Percentiles rank a stretch among this genome's conserved stretches.
Evolutionary conservation across 495 filamentous ascomycete genomes (phyloP).

Genomic region (Rusavskia elegans): DNA sequence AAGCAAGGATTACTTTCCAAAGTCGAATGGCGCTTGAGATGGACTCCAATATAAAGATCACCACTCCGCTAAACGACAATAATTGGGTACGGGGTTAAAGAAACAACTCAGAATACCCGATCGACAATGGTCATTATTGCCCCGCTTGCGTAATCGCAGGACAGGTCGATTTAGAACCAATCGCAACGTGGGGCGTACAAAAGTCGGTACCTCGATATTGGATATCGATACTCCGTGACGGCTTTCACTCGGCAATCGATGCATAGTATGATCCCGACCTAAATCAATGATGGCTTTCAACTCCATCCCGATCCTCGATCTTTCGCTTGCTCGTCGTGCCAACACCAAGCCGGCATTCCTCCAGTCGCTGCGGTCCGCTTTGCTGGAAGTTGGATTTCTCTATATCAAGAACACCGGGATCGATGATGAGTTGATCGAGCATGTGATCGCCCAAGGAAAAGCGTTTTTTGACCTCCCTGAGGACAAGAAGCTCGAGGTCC

Average conservation of each 20-base stretch:
- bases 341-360: slow-evolving; percentile 63
- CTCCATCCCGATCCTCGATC: slow-evolving; percentile 66
- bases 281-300: slow-evolving; percentile 39
- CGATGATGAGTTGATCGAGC: slow-evolving; percentile 42
- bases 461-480: slow-evolving; percentile 68
- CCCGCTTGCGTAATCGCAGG: not conserved
- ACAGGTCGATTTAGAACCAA: too few relatives aligned
- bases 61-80: too few relatives aligned
- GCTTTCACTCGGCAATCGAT: too few relatives aligned
- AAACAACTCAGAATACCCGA: too few relatives aligned
- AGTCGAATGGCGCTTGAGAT: too few relatives aligned
- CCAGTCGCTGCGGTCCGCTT: slow-evolving; percentile 51
- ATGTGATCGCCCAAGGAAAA: slow-evolving; percentile 53
- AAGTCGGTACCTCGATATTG: too few relatives aligned
- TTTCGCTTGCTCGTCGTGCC: slow-evolving; percentile 45
- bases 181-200: too few relatives aligned
- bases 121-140: not conserved
- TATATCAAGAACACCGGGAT: slow-evolving; percentile 81
- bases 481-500: slow-evolving; percentile 72
- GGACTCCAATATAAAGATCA: too few relatives aligned
- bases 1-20: too few relatives aligned
- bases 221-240: too few relatives aligned
- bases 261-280: too few relatives aligned
- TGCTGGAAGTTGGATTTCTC: slow-evolving; percentile 85
- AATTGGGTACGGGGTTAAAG: too few relatives aligned